Evolutionary conservation across 805 yeast species (phyloP).

Genomic region (Ascoidea asiatica): DNA sequence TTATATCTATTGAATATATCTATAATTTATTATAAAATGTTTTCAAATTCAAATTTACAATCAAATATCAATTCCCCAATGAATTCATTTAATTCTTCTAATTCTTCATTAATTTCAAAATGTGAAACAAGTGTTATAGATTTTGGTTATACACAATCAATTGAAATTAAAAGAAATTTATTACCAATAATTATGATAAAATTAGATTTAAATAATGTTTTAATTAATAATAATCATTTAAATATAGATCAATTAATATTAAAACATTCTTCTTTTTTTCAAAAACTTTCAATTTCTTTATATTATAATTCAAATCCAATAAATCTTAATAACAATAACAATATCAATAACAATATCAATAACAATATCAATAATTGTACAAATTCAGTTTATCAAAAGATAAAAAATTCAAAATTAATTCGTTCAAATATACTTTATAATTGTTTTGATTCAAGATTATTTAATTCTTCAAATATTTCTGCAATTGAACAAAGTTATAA

Average conservation of each 20-base stretch:
- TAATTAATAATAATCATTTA: too few species aligned
- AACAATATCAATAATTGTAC: background rate
- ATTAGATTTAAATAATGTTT: background rate
- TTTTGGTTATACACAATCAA: background rate
- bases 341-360: background rate
- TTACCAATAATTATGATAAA: background rate
- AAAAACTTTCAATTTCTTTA: background rate
- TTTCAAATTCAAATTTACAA: too few species aligned
- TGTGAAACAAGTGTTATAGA: background rate
- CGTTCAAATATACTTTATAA: background rate
- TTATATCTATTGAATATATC: too few species aligned
- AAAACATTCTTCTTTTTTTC: background rate
- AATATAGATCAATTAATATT: background rate
- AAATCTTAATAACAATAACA: background rate
- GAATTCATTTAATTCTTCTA: too few species aligned
- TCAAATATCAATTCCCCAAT: too few species aligned
- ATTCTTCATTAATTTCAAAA: background rate
- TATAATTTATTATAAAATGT: too few species aligned
- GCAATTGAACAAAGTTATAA: too few species aligned
- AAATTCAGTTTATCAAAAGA: too few species aligned
- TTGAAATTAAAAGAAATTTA: too few species aligned
- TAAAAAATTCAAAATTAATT: too few species aligned
- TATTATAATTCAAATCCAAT: background rate
- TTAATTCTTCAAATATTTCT: too few species aligned
- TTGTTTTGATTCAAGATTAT: background rate